Base-by-base conservation (phyloP, 2,329 filamentous ascomycete species). In the Kalaharituber pfeilii region DNA sequence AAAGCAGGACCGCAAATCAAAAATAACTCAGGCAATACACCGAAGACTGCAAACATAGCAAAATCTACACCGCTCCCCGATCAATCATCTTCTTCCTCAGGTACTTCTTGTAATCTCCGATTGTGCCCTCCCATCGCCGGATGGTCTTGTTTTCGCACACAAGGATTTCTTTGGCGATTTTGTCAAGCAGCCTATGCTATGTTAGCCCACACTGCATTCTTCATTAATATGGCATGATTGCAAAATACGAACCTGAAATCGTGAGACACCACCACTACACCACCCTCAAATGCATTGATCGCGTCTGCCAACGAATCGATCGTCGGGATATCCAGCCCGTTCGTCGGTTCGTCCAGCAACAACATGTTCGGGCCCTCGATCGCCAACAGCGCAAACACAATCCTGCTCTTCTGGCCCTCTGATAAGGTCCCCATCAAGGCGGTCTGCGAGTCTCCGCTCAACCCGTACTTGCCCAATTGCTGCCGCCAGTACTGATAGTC, bases 401-500 rank as follows among this genome's bases (percentile, higher is more conserved):
- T 95, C 78, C 93, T 84, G 67, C 82, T 88, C 79, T 94, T 94
- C 53, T 98, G 91, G 53, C 91, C 91, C 69, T 98, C 91, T 59
- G 91, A 96, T 63, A 98, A 75, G 15, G 91, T 98, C 59, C 91
- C 93, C 82, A 98, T 98, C 68, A 96, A 78, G 49, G 91, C 86
- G 50, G 91, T 98, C 76, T 98, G 93, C 28, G 86, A 75, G 60
- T 96, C 87, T 69, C 93, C 93, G 56, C 80, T 84, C 61, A 98
- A 78, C 69, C 93, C 93, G 70, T 98, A 98, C 62, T 82, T 79
- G 66, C 91, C 91, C 33, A 98, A 84, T 74, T 94, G 87, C 72
- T 95, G 89, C 68, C 91, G 81, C 91, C 91, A 98, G 80, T 91
- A 98, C 74, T 98, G 91, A 76, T 94, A 94, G 69, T 98, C 91